Conservation (phyloP, 768 basidiomycete genomes). For the Lentinula raphanica region DNA sequence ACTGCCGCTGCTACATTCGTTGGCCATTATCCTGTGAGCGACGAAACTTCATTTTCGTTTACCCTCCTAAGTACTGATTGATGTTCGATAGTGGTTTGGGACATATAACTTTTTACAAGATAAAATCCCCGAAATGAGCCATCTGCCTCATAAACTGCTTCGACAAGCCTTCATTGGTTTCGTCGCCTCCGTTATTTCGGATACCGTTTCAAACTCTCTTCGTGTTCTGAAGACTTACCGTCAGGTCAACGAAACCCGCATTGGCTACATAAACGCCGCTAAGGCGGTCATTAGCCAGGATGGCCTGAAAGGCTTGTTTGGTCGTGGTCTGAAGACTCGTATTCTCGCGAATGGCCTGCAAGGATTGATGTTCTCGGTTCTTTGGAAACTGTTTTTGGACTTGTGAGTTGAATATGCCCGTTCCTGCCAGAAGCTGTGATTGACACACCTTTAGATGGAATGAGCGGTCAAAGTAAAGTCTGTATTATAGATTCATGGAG, state of each 20-base stretch:
- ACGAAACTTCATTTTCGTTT: no score
- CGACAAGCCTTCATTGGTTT: constrained; percentile 93
- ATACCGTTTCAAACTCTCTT: constrained; percentile 82
- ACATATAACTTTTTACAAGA: constrained; percentile 80
- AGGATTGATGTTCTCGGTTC: constrained; percentile 82
- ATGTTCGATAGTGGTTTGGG: constrained; percentile 64
- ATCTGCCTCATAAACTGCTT: constrained; percentile 49
- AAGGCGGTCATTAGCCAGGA: constrained; percentile 70
- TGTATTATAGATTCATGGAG: background rate
- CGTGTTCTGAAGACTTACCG: constrained; percentile 94
- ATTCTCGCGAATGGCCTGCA: constrained; percentile 89
- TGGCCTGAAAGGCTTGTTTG: constrained; percentile 76
- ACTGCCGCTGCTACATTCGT: constrained; percentile 93
- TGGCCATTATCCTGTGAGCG: constrained; percentile 76
- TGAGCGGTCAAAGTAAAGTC: constrained; percentile 21
- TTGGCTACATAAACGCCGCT: constrained; percentile 78
- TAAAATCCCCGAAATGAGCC: constrained; percentile 53
- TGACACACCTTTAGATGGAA: constrained; percentile 25
- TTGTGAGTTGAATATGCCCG: constrained; percentile 47
- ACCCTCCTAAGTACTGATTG: background rate
- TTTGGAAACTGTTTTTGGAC: constrained; percentile 91
- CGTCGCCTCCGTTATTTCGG: constrained; percentile 77
- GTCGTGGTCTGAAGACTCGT: constrained; percentile 85
- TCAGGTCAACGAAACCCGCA: constrained; percentile 78
- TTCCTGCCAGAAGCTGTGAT: background rate